A percentile compares a stretch with the other conserved stretches of the same genome.
Evolutionary conservation across 768 basidiomycete species (phyloP).

Genomic region (Lactarius evosmus): DNA sequence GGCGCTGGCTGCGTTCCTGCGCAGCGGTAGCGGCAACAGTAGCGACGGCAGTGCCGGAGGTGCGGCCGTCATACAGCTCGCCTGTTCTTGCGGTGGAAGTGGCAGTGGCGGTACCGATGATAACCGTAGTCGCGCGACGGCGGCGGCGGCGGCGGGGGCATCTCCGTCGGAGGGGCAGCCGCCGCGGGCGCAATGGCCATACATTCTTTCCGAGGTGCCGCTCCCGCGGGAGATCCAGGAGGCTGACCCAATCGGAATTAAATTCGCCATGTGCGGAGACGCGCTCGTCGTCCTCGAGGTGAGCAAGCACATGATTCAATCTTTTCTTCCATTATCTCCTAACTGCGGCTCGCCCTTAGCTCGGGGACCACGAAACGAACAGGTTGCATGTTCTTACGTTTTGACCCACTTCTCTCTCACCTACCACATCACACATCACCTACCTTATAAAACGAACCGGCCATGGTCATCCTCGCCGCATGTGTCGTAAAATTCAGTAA

Average conservation of each 20-base stretch:
- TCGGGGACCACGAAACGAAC: conserved; percentile 1
- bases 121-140: neutral
- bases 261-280: conserved; percentile 10
- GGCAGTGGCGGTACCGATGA: neutral
- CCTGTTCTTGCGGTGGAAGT: neutral
- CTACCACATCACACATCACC: too few species aligned
- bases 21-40: neutral
- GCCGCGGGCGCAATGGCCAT: neutral
- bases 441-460: too few species aligned
- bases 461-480: too few species aligned
- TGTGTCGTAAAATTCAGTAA: neutral
- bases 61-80: neutral
- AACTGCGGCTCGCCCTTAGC: neutral
- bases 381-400: conserved; percentile 2
- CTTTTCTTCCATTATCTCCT: neutral
- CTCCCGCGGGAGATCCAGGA: conserved; percentile 8
- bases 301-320: neutral
- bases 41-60: neutral
- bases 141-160: neutral
- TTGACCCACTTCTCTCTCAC: neutral
- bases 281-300: conserved; percentile 8
- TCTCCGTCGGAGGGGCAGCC: neutral
- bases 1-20: neutral
- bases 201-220: neutral
- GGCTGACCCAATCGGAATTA: conserved; percentile 8